Percentiles rank a stretch among this genome's conserved stretches.
These are phyloP conservation scores for Colletotrichum noveboracense DNA, from an alignment of 2,329 filamentous ascomycete genomes.

Conservation along the genomic window DNA sequence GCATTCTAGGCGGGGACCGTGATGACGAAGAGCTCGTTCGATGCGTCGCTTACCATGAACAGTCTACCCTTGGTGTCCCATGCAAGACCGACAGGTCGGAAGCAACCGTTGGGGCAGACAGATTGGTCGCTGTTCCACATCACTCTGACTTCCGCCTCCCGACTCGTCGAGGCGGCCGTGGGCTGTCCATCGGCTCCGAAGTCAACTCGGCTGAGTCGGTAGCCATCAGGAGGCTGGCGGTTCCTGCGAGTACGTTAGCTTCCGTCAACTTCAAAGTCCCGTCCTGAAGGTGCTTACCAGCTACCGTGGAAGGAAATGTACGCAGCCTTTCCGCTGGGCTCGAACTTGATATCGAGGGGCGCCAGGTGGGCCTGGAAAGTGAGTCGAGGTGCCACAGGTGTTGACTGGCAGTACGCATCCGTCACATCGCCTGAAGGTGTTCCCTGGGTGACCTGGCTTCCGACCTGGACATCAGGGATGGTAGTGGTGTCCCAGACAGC, in stretches of 20 bases:
- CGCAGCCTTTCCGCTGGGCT: slow-evolving; percentile 58
- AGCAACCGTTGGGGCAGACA: slow-evolving; percentile 61
- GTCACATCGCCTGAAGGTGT: slow-evolving; percentile 28
- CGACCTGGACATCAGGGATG: slow-evolving; percentile 46
- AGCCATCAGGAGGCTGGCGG: slow-evolving; percentile 38
- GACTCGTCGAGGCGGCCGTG: slow-evolving; percentile 36
- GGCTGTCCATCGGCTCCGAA: slow-evolving; percentile 41
- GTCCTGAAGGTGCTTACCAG: slow-evolving; percentile 51
- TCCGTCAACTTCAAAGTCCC: background rate
- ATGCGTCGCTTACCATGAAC: slow-evolving; percentile 68
- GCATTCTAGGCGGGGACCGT: slow-evolving; percentile 8
- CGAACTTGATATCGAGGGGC: slow-evolving; percentile 75
- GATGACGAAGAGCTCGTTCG: slow-evolving; percentile 70
- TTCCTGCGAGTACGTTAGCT: slow-evolving; percentile 27
- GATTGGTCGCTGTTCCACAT: slow-evolving; percentile 53
- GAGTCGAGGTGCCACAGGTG: slow-evolving; percentile 55
- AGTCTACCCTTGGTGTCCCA: slow-evolving; percentile 57
- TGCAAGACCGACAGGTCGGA: slow-evolving; percentile 66
- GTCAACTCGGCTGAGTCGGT: slow-evolving; percentile 40
- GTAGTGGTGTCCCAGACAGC: slow-evolving; percentile 62
- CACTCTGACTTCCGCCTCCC: slow-evolving; percentile 48
- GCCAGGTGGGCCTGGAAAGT: slow-evolving; percentile 71
- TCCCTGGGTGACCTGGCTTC: slow-evolving; percentile 54
- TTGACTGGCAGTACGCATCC: slow-evolving; percentile 40
- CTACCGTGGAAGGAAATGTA: slow-evolving; percentile 78